These are phyloP conservation scores for Rhynchosporium agropyri DNA, from an alignment of 2,329 filamentous ascomycete species.

Conservation along the genomic window DNA sequence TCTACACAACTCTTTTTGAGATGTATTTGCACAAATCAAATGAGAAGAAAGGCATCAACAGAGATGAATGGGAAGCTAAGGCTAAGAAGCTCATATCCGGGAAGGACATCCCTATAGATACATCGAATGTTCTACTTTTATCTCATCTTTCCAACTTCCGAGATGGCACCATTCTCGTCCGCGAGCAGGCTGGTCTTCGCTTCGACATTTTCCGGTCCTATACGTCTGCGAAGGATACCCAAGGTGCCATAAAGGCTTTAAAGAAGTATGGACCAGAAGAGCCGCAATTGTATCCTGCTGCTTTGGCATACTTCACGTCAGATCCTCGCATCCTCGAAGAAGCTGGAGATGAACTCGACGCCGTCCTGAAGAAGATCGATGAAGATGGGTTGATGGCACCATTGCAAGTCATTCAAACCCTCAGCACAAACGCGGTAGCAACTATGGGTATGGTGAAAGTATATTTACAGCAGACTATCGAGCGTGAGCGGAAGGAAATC, in stretches of 20 bases:
- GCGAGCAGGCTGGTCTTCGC: constrained; percentile 87
- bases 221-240: constrained; percentile 87
- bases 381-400: constrained; percentile 92
- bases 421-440: constrained; percentile 77
- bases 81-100: constrained; percentile 87
- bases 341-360: constrained; percentile 81
- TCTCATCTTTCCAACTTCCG: constrained; percentile 90
- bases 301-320: constrained; percentile 90
- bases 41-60: constrained; percentile 69
- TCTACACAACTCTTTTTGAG: constrained; percentile 95
- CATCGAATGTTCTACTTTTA: constrained; percentile 88
- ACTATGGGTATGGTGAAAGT: constrained; percentile 98
- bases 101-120: constrained; percentile 82
- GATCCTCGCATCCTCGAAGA: constrained; percentile 80
- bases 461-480: constrained; percentile 87
- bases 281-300: constrained; percentile 88
- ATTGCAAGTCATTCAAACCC: constrained; percentile 91
- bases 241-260: constrained; percentile 85
- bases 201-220: constrained; percentile 98
- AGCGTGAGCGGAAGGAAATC: constrained; percentile 86
- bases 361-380: constrained; percentile 83
- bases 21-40: constrained; percentile 95
- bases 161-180: constrained; percentile 88
- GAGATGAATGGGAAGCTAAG: constrained; percentile 84
- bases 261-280: constrained; percentile 91